A percentile compares a stretch with the other conserved stretches of the same genome.
phyloP scores from a whole-genome alignment of 2,329 filamentous ascomycete genomes.

The Colletotrichum sp. region DNA sequence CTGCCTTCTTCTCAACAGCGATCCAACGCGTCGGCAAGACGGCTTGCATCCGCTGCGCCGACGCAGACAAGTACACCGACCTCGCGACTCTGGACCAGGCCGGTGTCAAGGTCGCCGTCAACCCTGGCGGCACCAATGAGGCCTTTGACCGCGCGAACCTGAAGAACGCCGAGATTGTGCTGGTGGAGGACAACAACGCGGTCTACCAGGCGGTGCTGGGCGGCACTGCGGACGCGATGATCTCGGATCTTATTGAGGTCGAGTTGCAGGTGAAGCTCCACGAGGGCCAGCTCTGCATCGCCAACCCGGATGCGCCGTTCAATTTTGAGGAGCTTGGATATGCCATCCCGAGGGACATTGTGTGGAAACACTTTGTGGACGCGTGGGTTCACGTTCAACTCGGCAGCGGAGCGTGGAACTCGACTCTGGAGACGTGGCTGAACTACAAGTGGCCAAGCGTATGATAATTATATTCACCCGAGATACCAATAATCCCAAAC shows the following conservation, averaged over 20 bases:
- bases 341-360: conserved; percentile 4
- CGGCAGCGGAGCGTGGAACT: conserved; percentile 15
- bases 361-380: conserved; percentile 21
- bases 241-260: conserved; percentile 16
- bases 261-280: conserved; percentile 14
- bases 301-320: conserved; percentile 7
- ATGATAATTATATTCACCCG: not conserved
- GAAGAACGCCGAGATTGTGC: not conserved
- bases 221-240: conserved; percentile 14
- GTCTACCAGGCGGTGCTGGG: conserved; percentile 11
- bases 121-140: conserved; percentile 19
- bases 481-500: not conserved
- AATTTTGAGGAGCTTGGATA: conserved; percentile 21
- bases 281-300: conserved; percentile 10
- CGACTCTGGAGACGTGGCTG: conserved; percentile 15
- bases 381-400: conserved; percentile 18
- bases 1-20: conserved; percentile 9
- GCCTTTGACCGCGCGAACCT: conserved; percentile 20
- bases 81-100: conserved; percentile 8
- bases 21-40: conserved; percentile 20
- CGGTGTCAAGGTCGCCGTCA: conserved; percentile 12
- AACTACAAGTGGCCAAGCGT: conserved; percentile 18
- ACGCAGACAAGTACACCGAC: conserved; percentile 9
- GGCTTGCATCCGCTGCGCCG: conserved; percentile 15
- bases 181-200: conserved; percentile 18